Base-by-base conservation (phyloP, 805 yeast species). In the Ogataea methanolica region DNA sequence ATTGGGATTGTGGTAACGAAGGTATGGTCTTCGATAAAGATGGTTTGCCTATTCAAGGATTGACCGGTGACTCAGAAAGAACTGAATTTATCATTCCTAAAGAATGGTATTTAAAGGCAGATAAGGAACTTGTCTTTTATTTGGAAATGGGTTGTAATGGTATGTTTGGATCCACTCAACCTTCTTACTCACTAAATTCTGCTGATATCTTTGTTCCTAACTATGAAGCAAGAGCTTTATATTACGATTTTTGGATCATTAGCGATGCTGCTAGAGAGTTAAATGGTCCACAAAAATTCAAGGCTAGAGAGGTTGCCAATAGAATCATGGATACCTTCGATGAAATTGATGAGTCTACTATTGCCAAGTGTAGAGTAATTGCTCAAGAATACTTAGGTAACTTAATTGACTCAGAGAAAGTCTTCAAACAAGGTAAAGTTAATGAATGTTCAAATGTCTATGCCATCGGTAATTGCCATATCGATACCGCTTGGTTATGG, bases 401-500 rank as follows among this genome's bases (percentile, higher is more conserved):
- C 2, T 72, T 80, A 40, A 72, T 80, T 36, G 87, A 90, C 62
- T 72, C 84, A 5, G 77, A 78, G 15, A 74, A 75, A 11, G 97
- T 92, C 1, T 83, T 73, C 55, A 73, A 75, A 50, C 71, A 73
- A 29, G 70, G 48, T 45, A 61, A 46, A 57, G 66, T 59, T 39
- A 70, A 56, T 49, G 56, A 60, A 31, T 66, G 62, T 49, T 67
- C 78, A 48, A 82, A 84, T 47, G 96, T 91, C 11, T 85, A 72
- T 65, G 96, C 88, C 8, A 76, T 94, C 54, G 99, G 99, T 39
- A 88, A 94, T 64, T 94, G 98, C 65, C 98, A 91, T 65, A 91
- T 91, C 57, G 99, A 92, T 61, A 92, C 98, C 16, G 98, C 98
- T 15, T 92, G 99, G 99, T 74, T 90, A 49, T 92, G 99, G 99